Evolutionary conservation across 1,139 yeast species (phyloP).

Genomic region (Nadsonia commutata): DNA sequence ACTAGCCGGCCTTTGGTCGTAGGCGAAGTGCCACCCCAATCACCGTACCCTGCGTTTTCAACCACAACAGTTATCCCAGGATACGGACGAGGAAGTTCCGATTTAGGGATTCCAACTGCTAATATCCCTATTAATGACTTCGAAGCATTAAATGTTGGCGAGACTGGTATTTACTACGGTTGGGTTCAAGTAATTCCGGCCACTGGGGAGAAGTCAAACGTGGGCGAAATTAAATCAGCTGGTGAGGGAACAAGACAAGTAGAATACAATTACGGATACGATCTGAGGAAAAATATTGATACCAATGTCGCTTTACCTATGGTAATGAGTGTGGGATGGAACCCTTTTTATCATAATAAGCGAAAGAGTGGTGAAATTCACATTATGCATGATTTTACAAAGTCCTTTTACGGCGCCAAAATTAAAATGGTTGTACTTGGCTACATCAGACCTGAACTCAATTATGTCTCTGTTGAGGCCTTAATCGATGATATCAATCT

Average conservation of each 20-base stretch:
- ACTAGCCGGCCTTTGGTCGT: conserved; percentile 18
- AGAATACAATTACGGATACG: conserved; percentile 47
- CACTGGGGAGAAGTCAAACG: conserved; percentile 4
- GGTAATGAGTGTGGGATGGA: conserved; percentile 95
- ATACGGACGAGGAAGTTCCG: conserved; percentile 89
- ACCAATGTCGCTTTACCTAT: conserved; percentile 46
- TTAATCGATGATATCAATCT: conserved; percentile 69
- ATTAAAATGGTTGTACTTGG: conserved; percentile 65
- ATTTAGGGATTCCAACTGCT: conserved; percentile 91
- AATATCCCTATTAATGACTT: conserved; percentile 55
- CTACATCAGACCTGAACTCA: conserved; percentile 78
- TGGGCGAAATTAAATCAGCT: not conserved
- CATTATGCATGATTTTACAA: conserved; percentile 55
- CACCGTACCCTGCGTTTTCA: conserved; percentile 56
- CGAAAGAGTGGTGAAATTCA: conserved; percentile 74
- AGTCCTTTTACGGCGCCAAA: conserved; percentile 69
- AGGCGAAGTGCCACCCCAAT: conserved; percentile 35
- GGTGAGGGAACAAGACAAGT: conserved; percentile 15
- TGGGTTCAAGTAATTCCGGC: conserved; percentile 36
- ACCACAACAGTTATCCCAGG: conserved; percentile 58
- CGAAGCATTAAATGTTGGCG: conserved; percentile 32
- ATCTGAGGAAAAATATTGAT: conserved; percentile 29
- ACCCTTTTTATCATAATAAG: conserved; percentile 76
- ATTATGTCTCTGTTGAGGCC: conserved; percentile 77
- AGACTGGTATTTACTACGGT: conserved; percentile 87